phyloP scores from a whole-genome alignment of 2,329 filamentous ascomycete genomes.

The Fonsecaea monophora region DNA sequence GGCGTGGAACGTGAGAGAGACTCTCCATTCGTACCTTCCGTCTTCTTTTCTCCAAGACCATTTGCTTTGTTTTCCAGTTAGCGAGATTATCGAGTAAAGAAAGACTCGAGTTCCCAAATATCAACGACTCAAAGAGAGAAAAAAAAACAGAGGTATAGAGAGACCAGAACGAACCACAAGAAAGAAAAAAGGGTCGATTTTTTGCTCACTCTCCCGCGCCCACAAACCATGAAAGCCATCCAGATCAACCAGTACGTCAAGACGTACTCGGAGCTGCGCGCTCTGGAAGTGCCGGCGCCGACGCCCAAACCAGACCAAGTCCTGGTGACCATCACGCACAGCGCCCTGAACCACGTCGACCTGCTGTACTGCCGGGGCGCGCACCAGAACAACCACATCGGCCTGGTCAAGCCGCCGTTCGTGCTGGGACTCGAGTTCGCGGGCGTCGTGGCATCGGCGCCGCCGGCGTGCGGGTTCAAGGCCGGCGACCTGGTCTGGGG shows the following conservation, averaged over 20 bases:
- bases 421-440: conserved; percentile 67
- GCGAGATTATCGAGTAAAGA: too few relatives aligned
- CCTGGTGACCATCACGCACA: conserved; percentile 60
- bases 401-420: conserved; percentile 63
- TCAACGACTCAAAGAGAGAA: too few relatives aligned
- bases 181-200: too few relatives aligned
- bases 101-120: too few relatives aligned
- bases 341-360: conserved; percentile 67
- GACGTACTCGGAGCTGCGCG: conserved; percentile 43
- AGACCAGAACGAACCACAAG: too few relatives aligned
- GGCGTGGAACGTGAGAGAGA: background rate
- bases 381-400: conserved; percentile 66
- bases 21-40: background rate
- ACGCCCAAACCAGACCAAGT: conserved; percentile 47
- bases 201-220: background rate
- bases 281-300: conserved; percentile 46
- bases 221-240: conserved; percentile 51
- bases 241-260: conserved; percentile 48
- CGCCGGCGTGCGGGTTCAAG: conserved; percentile 45
- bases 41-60: background rate
- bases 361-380: conserved; percentile 65
- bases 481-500: conserved; percentile 64
- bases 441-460: conserved; percentile 52
- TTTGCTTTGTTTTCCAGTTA: too few relatives aligned
- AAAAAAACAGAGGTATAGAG: too few relatives aligned